phyloP scores from a whole-genome alignment of 306 rosid genomes.

The Gastrolobium bilobum region DNA sequence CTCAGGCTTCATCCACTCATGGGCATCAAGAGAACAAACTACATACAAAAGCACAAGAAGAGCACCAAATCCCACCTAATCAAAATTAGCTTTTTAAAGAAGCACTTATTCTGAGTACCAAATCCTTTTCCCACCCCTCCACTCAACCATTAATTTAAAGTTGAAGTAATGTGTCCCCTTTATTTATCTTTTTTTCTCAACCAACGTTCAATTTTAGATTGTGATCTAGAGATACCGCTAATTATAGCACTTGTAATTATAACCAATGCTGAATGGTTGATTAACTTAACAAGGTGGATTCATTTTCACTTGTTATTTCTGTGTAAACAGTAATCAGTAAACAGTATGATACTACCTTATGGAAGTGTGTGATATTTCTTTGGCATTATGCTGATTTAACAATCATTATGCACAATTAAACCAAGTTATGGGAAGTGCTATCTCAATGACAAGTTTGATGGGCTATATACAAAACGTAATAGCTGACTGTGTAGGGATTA shows the following conservation, averaged over 20 bases:
- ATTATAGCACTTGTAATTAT: not conserved
- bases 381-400: constrained; percentile 21
- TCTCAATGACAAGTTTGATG: not conserved
- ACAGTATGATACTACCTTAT: not conserved
- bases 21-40: constrained; percentile 49
- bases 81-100: constrained; percentile 49
- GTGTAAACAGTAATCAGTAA: constrained; percentile 30
- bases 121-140: constrained; percentile 67
- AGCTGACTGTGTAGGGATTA: not conserved
- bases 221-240: constrained; percentile 6
- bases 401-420: constrained; percentile 17
- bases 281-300: no score
- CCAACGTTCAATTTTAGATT: constrained; percentile 46
- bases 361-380: constrained; percentile 20
- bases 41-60: no score
- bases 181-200: constrained; percentile 43
- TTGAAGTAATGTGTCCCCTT: constrained; percentile 43
- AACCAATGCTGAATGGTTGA: no score
- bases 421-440: not conserved
- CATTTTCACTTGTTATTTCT: no score
- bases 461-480: constrained; percentile 9
- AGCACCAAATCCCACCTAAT: constrained; percentile 70
- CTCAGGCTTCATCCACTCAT: not conserved
- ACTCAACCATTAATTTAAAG: constrained; percentile 46
- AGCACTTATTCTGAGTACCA: constrained; percentile 80